Evolutionary conservation across 441 rosid genomes (phyloP).

Genomic region (Adansonia gregorii): DNA sequence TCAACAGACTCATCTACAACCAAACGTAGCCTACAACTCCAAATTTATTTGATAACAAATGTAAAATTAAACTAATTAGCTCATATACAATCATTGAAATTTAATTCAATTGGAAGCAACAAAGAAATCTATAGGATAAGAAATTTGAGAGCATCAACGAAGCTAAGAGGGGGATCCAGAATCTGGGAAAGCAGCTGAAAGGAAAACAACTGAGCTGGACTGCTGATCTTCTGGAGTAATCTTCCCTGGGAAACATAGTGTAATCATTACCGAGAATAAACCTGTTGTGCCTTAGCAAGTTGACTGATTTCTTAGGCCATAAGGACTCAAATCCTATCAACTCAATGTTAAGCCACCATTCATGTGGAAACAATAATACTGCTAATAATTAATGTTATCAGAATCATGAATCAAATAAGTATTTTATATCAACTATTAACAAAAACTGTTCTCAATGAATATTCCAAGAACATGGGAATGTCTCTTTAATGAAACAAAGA

Average conservation of each 20-base stretch:
- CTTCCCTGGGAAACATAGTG: neutral
- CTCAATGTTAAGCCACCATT: neutral
- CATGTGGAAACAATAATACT: neutral
- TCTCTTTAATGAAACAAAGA: neutral
- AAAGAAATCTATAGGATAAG: no score
- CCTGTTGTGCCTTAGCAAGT: neutral
- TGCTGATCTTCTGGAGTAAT: neutral
- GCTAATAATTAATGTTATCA: neutral
- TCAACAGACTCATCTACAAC: no score
- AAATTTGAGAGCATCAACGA: no score
- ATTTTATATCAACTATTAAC: neutral
- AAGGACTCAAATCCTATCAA: neutral
- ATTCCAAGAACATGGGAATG: neutral
- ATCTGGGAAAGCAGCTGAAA: neutral
- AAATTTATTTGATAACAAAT: no score
- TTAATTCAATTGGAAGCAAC: no score
- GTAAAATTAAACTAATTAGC: no score
- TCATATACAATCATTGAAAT: no score
- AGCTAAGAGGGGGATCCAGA: no score
- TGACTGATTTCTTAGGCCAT: neutral
- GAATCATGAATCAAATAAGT: neutral
- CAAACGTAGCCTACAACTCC: no score
- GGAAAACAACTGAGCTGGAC: neutral
- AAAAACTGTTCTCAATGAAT: constrained; percentile 5
- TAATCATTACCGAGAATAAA: neutral